Percentiles rank a stretch among this genome's conserved stretches.
These are phyloP conservation scores for Polytrichum commune DNA, from an alignment of 225 moss, liverwort and hornwort genomes.

Conservation along the genomic window DNA sequence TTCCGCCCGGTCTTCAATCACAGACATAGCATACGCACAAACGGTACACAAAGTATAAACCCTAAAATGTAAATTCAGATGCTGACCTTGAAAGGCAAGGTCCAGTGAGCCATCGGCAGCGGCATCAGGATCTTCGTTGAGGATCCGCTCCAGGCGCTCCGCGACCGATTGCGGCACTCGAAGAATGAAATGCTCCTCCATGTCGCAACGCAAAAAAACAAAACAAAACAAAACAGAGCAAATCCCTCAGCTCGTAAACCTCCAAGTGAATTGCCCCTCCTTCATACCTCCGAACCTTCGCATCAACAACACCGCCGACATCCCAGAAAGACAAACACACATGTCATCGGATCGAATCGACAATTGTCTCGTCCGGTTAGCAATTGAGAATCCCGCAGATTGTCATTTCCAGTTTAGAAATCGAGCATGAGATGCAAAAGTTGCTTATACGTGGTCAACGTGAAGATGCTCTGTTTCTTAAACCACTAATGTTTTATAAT, in stretches of 20 bases:
- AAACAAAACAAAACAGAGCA: neutral
- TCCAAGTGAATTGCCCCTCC: neutral
- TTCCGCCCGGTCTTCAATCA: neutral
- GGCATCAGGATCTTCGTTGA: constrained; percentile 66
- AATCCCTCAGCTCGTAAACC: neutral
- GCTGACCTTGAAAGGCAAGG: constrained; percentile 73
- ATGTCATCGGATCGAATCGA: too few relatives aligned
- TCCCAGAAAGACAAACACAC: too few relatives aligned
- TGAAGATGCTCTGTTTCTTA: too few relatives aligned
- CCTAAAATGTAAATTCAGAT: neutral
- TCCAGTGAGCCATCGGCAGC: constrained; percentile 64
- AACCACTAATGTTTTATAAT: too few relatives aligned
- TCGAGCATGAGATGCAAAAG: too few relatives aligned
- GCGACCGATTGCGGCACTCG: constrained; percentile 87
- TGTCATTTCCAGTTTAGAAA: too few relatives aligned
- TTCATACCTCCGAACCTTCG: too few relatives aligned
- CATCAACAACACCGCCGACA: too few relatives aligned
- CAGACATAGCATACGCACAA: neutral
- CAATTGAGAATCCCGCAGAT: too few relatives aligned
- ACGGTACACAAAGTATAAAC: neutral
- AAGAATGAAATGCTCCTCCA: constrained; percentile 97
- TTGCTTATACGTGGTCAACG: too few relatives aligned
- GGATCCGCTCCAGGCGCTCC: constrained; percentile 74
- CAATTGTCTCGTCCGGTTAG: too few relatives aligned
- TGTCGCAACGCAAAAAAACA: constrained; percentile 2